phyloP scores from a whole-genome alignment of 164 flowering plant species.

The Annona squamosa region DNA sequence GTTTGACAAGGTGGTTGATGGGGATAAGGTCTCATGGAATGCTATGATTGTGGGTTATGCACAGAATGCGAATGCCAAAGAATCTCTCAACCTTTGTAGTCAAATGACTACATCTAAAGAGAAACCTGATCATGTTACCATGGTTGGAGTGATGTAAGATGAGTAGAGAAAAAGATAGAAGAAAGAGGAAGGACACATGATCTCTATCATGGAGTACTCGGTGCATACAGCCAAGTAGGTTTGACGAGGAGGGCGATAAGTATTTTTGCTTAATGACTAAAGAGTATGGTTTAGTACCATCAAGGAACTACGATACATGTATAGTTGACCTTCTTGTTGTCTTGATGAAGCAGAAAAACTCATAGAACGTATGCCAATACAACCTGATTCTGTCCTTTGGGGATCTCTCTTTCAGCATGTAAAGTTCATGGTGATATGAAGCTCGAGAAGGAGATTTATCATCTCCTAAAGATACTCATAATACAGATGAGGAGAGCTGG shows the following conservation, averaged over 20 bases:
- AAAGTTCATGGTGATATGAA: conserved; percentile 18
- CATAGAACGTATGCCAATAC: conserved; percentile 17
- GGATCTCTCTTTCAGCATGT: conserved; percentile 24
- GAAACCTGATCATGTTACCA: conserved; percentile 23
- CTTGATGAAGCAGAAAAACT: conserved; percentile 17
- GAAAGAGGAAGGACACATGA: too few relatives aligned
- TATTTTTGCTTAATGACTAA: conserved; percentile 14
- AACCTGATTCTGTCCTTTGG: conserved; percentile 22
- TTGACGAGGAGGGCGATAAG: conserved; percentile 17
- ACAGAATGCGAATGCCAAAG: conserved; percentile 19
- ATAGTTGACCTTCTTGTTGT: conserved; percentile 24
- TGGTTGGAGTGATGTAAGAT: conserved; percentile 13
- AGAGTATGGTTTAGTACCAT: conserved; percentile 21
- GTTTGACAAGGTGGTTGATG: conserved; percentile 17
- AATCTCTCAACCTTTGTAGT: conserved; percentile 17
- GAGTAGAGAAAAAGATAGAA: too few relatives aligned
- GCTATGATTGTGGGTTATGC: conserved; percentile 26
- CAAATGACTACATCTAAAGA: conserved; percentile 15
- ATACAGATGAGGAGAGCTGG: conserved; percentile 14
- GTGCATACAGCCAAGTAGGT: conserved; percentile 25
- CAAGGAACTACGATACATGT: conserved; percentile 22
- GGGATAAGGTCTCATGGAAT: conserved; percentile 26
- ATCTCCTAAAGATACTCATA: conserved; percentile 11
- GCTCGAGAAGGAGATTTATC: conserved; percentile 22
- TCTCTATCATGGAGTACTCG: conserved; percentile 5